Percentiles rank a stretch among this genome's conserved stretches.
Conservation (phyloP, 192 early-diverging fungal genomes). For the Gamsiella multidivaricata region DNA sequence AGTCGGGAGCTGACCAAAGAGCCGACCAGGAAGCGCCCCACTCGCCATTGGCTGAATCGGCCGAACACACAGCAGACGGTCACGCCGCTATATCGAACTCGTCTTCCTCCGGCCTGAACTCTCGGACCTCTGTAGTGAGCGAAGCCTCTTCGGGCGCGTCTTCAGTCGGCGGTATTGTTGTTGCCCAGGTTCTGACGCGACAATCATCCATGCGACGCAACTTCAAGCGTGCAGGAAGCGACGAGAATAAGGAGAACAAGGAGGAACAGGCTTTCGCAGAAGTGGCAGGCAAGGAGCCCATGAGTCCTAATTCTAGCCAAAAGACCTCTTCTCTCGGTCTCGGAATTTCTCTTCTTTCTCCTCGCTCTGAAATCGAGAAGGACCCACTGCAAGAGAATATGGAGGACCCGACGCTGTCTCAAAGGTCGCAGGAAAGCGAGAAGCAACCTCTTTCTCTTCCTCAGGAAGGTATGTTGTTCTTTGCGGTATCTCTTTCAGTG, state of each 20-base stretch:
- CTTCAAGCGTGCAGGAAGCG: slow-evolving; percentile 22
- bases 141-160: slow-evolving; percentile 40
- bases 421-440: neutral
- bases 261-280: slow-evolving; percentile 1
- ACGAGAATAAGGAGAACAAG: neutral
- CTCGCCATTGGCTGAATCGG: neutral
- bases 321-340: slow-evolving; percentile 32
- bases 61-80: neutral
- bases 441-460: slow-evolving; percentile 32
- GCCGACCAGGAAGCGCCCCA: neutral
- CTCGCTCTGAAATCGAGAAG: too few species aligned
- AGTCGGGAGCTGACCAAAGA: neutral
- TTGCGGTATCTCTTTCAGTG: neutral
- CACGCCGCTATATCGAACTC: slow-evolving; percentile 4
- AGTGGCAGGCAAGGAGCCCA: neutral
- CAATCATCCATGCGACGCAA: slow-evolving; percentile 39
- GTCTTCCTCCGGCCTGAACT: slow-evolving; percentile 26
- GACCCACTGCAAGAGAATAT: slow-evolving; percentile 16
- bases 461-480: slow-evolving; percentile 15
- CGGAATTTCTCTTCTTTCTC: slow-evolving; percentile 26
- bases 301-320: neutral
- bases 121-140: slow-evolving; percentile 33
- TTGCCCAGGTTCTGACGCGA: slow-evolving; percentile 45
- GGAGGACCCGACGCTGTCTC: neutral
- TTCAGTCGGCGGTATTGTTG: slow-evolving; percentile 37